Evolutionary conservation across 2,329 filamentous ascomycete genomes (phyloP), one percentile per base, ranked within the genome.

Genomic region (Thielaviopsis cerberus): DNA sequence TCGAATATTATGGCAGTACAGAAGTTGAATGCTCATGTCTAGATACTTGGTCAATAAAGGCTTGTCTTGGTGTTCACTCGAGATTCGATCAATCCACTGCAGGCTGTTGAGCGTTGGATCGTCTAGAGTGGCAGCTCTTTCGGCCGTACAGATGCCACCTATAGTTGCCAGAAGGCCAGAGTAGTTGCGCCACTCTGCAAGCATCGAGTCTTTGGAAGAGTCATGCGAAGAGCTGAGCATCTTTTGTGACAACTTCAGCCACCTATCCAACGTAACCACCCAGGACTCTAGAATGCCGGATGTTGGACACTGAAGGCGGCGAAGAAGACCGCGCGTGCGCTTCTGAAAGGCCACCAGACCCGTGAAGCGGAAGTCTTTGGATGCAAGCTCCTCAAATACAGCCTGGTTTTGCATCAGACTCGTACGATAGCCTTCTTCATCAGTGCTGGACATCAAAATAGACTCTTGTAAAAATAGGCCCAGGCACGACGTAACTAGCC

Each of bases 331-430:
- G 51, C 82, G 75, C 30, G 82, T 74, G 48, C 82, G 74, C 64
- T 84, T 85, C 63, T 86, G 82, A 64, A 86, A 86, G 1, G 82
- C 82, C 11, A 85, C 82, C 7, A 84, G 69, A 1, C 82, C 82
- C 7, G 82, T 85, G 63, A 85, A 82, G 26, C 80, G 74, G 64
- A 85, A 85, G 1, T 75, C 76, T 50, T 75, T 77, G 1, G 81
- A 82, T 1, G 80, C 75, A 55, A 86, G 78, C 62, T 84, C 81
- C 24, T 72, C 69, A 61, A 81, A 85, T 1, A 81, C 70, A 6
- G 80, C 76, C 34, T 74, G 73, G 62, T 86, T 86, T 37, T 79
- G 76, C 52, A 83, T 71, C 15, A 82, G 69, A 0, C 77, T 61
- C 6, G 59, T 58, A 20, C 56, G 56, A 17, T 61, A 58, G 1